Base-by-base conservation (phyloP, 352 stramenopile species). In the Phytopythium chamaehyphon region DNA sequence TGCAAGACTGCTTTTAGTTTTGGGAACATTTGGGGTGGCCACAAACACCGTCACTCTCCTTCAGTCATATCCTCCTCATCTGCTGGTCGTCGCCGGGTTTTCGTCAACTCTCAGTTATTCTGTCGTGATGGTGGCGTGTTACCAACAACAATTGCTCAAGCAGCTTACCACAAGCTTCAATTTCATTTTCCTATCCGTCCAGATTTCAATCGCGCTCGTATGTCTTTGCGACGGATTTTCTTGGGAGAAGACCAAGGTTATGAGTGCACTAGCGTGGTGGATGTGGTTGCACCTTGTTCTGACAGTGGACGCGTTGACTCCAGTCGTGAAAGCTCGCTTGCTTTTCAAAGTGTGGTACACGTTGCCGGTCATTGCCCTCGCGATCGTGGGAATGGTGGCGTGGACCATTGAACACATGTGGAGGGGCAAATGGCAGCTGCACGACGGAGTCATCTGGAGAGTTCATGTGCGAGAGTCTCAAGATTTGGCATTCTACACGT, bases 271-370 rank as follows among this genome's bases (percentile, higher is more conserved):
- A 1, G 36, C 46, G 2, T n/a, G 35, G 15, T 66, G 49, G 59
- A 37, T 66, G 16, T 66, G 59, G 59, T 28, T 66, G 36, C 43
- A 59, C 35, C 48, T 47, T 38, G 44, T 58, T 16, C 28, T 66
- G 12, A 47, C 45, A 2, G 40, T 48, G 15, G 59, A 66, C 21
- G 43, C 59, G 5, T n/a, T 66, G 14, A 49, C 51, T n/a, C 59
- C 59, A 0, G 50, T 40, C 8, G 40, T 48, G 15, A 57, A 55
- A 33, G 1, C 35, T 1, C 16, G 19, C 3, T 39, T 66, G 19
- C 44, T 44, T 4, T 43, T 66, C 31, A 21, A 22, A 1, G 18
- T 33, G 45, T 42, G 28, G 45, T 51, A 31, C 31, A 12, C 39
- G 2, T n/a, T 40, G n/a, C 45, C 45, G 9, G 31, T 51, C 4